Evolutionary conservation across 345 rosid genomes (phyloP), one percentile per base, ranked within the genome.

Genomic region (Hirschfeldia incana): DNA sequence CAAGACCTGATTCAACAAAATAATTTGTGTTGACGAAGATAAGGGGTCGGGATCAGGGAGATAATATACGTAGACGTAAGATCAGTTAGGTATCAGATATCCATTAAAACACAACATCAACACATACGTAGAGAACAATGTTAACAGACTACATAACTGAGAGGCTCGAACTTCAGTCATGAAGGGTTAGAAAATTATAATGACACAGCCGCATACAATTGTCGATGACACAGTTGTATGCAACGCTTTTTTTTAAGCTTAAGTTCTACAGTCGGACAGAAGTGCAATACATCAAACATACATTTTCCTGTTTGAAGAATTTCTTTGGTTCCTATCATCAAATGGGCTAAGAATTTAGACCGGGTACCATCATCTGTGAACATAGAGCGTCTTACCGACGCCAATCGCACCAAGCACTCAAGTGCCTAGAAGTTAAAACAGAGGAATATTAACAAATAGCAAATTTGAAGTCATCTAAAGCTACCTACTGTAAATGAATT

Each of bases 391-490:
- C 98, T 86, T 26, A 93, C 97, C 72, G 99, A 96, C 62, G 99
- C 98, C 62, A 96, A 84, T 70, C 99, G 91, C 70, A 96, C 99
- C 91, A 96, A 86, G 87, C 99, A 93, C 85, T 96, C 99, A 83
- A 96, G 81, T 66, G 99, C 99, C 99, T 96, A 75, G 57, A 79
- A 80, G 68, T 59, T 80, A 63, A 62, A 72, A 51, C 74, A 75
- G 32, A 63, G 73, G 58, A 75, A 29, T 63, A 76, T 65, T 64
- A 70, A 66, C 12, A 60, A 11, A 58, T 17, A 16, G 36, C 33
- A 65, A 46, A 72, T 5, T 46, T 13, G 28, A 42, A 70, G 62
- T 42, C 29, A 77, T 34, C 42, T 67, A 63, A 15, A 75, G 55
- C 55, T 46, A 17, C 64, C 62, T 32, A 76, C 33, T 30, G 29